Conservation (phyloP, 768 basidiomycete genomes). For the Scleroderma bovista region DNA sequence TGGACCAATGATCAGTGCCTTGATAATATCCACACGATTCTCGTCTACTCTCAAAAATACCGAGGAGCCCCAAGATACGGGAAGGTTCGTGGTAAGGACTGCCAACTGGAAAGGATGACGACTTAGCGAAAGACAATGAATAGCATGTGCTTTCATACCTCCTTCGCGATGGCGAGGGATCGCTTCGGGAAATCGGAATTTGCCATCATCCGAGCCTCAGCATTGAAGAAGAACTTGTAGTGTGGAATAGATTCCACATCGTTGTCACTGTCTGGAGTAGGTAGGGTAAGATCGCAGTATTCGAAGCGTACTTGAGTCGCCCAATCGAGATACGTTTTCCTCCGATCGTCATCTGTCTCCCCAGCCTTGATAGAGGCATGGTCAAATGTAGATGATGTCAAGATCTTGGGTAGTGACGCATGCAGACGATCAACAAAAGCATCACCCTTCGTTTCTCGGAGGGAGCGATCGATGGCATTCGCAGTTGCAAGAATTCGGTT, state of each 20-base stretch:
- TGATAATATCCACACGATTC: constrained; percentile 85
- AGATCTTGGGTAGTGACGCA: constrained; percentile 68
- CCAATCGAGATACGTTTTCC: constrained; percentile 78
- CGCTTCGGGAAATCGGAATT: constrained; percentile 86
- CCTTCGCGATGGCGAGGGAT: constrained; percentile 92
- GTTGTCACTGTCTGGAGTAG: constrained; percentile 24
- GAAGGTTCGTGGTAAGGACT: constrained; percentile 87
- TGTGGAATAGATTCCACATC: constrained; percentile 55
- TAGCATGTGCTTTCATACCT: constrained; percentile 41
- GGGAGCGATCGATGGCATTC: constrained; percentile 78
- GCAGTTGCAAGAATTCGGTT: constrained; percentile 79
- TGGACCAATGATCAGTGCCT: constrained; percentile 87
- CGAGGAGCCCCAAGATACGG: constrained; percentile 93
- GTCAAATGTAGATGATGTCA: constrained; percentile 46
- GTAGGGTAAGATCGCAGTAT: constrained; percentile 79
- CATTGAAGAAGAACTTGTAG: constrained; percentile 80
- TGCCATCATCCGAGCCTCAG: constrained; percentile 78
- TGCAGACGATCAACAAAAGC: constrained; percentile 78
- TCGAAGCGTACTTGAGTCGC: constrained; percentile 78
- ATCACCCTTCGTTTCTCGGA: constrained; percentile 86
- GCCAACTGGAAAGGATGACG: constrained; percentile 57
- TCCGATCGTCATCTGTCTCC: constrained; percentile 59
- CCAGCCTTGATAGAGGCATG: constrained; percentile 32
- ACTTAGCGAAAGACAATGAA: constrained; percentile 4
- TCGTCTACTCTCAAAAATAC: constrained; percentile 93